phyloP scores from a whole-genome alignment of 768 basidiomycete genomes.

The Boletus rubescentipes region DNA sequence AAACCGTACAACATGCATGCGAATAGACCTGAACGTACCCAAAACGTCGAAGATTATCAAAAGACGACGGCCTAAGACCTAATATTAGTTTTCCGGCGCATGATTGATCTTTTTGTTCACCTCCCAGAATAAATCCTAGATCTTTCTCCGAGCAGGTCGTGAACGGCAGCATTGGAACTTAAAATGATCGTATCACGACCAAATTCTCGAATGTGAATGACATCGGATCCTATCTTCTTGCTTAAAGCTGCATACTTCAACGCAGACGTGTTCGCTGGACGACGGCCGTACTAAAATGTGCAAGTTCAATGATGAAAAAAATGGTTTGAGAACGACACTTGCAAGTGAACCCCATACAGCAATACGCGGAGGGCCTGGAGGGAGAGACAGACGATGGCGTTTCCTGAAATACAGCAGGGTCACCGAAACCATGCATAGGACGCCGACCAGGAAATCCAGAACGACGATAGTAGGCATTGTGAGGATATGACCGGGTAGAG shows the following conservation, averaged over 20 bases:
- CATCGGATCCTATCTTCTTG: slow-evolving; percentile 2
- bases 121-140: slow-evolving; percentile 8
- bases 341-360: slow-evolving; percentile 1
- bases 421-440: neutral
- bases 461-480: neutral
- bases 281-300: neutral
- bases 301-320: neutral
- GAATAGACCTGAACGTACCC: neutral
- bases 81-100: neutral
- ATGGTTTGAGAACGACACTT: neutral
- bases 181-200: slow-evolving; percentile 2
- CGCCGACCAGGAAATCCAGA: neutral
- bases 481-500: neutral
- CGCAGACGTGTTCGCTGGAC: slow-evolving; percentile 17
- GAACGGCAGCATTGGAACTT: neutral
- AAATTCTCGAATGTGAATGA: slow-evolving; percentile 4
- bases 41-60: slow-evolving; percentile 3
- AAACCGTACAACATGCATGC: neutral
- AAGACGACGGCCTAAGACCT: neutral
- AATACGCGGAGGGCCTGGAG: slow-evolving; percentile 6
- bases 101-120: neutral
- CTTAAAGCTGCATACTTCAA: slow-evolving; percentile 2
- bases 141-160: slow-evolving; percentile 4
- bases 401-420: neutral
- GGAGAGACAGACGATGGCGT: neutral